Evolutionary conservation across 2,329 filamentous ascomycete genomes (phyloP).

Genomic region (Didymella arachidicola): DNA sequence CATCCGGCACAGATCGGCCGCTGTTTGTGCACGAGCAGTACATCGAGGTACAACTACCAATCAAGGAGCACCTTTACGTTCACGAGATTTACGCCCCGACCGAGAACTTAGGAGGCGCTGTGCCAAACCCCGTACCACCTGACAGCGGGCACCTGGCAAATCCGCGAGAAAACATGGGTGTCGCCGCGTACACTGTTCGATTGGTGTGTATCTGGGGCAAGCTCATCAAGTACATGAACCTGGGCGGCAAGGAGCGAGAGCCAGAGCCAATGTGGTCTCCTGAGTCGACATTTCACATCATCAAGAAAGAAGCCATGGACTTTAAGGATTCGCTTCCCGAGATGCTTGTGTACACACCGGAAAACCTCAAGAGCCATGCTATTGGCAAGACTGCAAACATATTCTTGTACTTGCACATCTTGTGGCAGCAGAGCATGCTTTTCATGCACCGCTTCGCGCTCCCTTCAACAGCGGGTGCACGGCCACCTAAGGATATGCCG

Average conservation of each 20-base stretch:
- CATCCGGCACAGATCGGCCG: conserved; percentile 89
- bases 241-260: conserved; percentile 85
- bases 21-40: conserved; percentile 91
- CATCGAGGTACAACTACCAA: conserved; percentile 86
- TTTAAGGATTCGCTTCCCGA: conserved; percentile 75
- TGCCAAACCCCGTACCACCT: conserved; percentile 67
- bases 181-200: conserved; percentile 87
- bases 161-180: conserved; percentile 87
- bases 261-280: conserved; percentile 79
- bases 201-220: conserved; percentile 88
- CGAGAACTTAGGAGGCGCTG: conserved; percentile 77
- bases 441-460: conserved; percentile 91
- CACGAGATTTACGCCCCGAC: conserved; percentile 90
- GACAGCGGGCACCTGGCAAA: conserved; percentile 71
- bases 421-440: conserved; percentile 86
- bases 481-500: conserved; percentile 74
- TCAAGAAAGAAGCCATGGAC: conserved; percentile 74
- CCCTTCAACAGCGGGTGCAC: conserved; percentile 69
- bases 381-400: conserved; percentile 88
- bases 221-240: conserved; percentile 87
- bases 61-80: conserved; percentile 88
- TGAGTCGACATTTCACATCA: conserved; percentile 75
- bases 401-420: conserved; percentile 90
- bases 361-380: conserved; percentile 85
- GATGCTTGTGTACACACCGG: conserved; percentile 74